Percentiles rank a stretch among this genome's conserved stretches.
These are phyloP conservation scores for Tuber magnatum DNA, from an alignment of 495 filamentous ascomycete genomes.

Conservation along the genomic window DNA sequence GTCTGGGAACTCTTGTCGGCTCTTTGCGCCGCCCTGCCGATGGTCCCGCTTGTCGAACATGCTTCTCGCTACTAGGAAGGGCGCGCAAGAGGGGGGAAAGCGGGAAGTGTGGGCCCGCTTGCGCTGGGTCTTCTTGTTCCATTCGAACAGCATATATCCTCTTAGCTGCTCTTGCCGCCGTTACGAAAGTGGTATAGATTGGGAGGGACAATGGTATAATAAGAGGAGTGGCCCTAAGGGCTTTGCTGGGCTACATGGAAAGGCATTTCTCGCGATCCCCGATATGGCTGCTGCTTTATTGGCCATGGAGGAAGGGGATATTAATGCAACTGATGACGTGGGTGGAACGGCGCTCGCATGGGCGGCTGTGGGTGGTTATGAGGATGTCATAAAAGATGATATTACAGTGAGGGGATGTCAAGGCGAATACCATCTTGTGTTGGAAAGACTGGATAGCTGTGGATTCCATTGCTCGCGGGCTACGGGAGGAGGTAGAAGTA, in stretches of 20 bases:
- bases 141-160: not conserved
- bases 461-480: too few species aligned
- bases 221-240: not conserved
- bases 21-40: accelerated
- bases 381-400: not conserved
- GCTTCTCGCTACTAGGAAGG: not conserved
- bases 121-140: not conserved
- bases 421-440: not conserved
- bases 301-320: not conserved
- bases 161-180: not conserved
- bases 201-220: not conserved
- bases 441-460: too few species aligned
- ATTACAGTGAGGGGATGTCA: not conserved
- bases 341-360: not conserved
- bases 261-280: not conserved
- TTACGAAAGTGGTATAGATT: not conserved
- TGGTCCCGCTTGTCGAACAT: not conserved
- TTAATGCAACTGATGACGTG: not conserved
- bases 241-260: not conserved
- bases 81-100: not conserved
- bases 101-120: not conserved
- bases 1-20: not conserved
- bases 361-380: not conserved
- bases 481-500: too few species aligned
- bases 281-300: not conserved